Percentiles rank a stretch among this genome's conserved stretches.
phyloP scores from a whole-genome alignment of 495 filamentous ascomycete species.

The Penicillium nucicola region DNA sequence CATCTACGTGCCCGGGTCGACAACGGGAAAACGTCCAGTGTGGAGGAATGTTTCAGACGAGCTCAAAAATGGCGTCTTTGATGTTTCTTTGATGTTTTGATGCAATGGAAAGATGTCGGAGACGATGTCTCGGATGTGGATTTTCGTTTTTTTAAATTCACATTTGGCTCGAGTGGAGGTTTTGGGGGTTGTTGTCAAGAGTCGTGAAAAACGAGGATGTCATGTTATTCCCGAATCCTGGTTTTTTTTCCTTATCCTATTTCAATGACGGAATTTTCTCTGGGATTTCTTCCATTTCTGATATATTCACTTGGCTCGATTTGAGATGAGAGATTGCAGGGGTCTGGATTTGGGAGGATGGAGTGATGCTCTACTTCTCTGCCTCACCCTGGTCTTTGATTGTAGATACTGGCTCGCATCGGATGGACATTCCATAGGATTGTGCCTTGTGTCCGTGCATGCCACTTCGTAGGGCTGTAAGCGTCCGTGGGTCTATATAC shows the following conservation, averaged over 20 bases:
- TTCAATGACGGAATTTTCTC: conserved; percentile 37
- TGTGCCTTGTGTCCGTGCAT: no score
- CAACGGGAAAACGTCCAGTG: conserved; percentile 18
- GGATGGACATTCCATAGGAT: no score
- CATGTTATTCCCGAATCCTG: conserved; percentile 27
- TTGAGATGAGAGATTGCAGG: no score
- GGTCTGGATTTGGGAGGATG: no score
- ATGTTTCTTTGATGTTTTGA: conserved; percentile 3
- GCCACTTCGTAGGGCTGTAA: no score
- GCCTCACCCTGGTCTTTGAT: neutral
- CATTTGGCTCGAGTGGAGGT: conserved; percentile 19
- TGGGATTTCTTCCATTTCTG: conserved; percentile 10
- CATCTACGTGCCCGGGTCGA: conserved; percentile 19
- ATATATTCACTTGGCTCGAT: no score
- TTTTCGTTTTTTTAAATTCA: conserved; percentile 7
- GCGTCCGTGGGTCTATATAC: no score
- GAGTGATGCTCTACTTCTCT: neutral
- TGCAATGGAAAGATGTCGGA: neutral
- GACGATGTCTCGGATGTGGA: no score
- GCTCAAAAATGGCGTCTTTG: conserved; percentile 11
- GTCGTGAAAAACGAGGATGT: conserved; percentile 29
- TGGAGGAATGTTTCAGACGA: conserved; percentile 18
- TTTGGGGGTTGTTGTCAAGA: conserved; percentile 27
- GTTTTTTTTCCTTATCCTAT: conserved; percentile 31
- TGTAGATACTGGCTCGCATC: neutral